Evolutionary conservation across 495 filamentous ascomycete genomes (phyloP), one percentile per base, ranked within the genome.

Genomic region (Margaritispora aquatica): DNA sequence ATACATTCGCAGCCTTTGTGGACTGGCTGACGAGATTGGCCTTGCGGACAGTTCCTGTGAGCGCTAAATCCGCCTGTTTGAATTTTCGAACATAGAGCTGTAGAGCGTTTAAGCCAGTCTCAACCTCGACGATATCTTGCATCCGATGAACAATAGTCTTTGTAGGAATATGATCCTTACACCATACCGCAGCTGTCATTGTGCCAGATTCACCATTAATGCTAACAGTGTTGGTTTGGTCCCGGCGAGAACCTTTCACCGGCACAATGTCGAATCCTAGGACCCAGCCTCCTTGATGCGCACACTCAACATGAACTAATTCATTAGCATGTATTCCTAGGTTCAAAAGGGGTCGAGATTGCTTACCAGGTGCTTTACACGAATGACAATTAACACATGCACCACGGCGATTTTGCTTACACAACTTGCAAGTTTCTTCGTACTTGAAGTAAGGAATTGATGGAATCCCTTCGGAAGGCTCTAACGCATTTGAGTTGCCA

Each of bases 231-330:
- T 79, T 88, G 57, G 87, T 75, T 51, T 83, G 83, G 57, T 96
- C 92, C 64, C 84, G 81, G 26, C 91, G 81, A 22, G 90, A 92
- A 38, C 86, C 85, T 71, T 97, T 97, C 53, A 96, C 87, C 0
- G 94, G 92, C 4, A 85, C 87, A 52, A 99, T 80, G 59, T 97
- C 92, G 63, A 99, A 92, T 0, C 92, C 93, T 51, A 97, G 81
- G 1, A 78, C 75, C 69, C 92, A 95, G 19, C 86, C 87, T 54
- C 86, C 85, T 66, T 89, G 85, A 69, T 90, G 85, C 15, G 95
- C 94, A 73, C 94, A 99, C 59, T 86, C 87, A 55, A 95, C 84
- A 66, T 99, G 94, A 60, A 97, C 90, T 74, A 41, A n/a, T 24
- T 10, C 56, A 57, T 26, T 59, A 47, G 60, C 34, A 8, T 38